phyloP scores from a whole-genome alignment of 805 yeast species.

The Yamadazyma laniorum region DNA sequence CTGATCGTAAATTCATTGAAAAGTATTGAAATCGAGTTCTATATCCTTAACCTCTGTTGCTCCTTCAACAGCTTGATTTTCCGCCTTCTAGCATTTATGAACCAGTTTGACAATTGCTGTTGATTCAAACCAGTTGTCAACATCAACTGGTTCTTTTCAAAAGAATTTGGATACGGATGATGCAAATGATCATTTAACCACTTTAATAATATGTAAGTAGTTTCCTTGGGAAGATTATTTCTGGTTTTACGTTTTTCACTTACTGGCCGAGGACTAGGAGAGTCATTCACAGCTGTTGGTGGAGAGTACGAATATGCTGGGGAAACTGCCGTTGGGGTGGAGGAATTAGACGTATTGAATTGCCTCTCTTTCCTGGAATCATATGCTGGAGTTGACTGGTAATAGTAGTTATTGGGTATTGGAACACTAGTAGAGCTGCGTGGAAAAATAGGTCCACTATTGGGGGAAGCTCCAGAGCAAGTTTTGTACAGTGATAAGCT shows the following conservation, averaged over 20 bases:
- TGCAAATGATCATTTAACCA: constrained; percentile 76
- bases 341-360: neutral
- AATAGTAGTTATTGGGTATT: neutral
- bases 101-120: constrained; percentile 84
- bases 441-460: neutral
- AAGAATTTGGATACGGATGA: constrained; percentile 82
- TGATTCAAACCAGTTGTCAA: constrained; percentile 72
- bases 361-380: too few relatives aligned
- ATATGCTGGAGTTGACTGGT: neutral
- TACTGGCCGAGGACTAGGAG: neutral
- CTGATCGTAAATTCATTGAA: too few relatives aligned
- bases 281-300: too few relatives aligned
- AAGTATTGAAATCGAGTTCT: too few relatives aligned
- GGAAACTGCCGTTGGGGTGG: neutral
- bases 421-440: too few relatives aligned
- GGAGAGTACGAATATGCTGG: neutral
- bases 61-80: constrained; percentile 55
- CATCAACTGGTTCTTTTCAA: constrained; percentile 69
- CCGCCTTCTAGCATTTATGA: constrained; percentile 81
- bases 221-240: constrained; percentile 75
- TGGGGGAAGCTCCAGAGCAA: neutral
- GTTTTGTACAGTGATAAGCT: neutral
- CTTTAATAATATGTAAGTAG: constrained; percentile 65
- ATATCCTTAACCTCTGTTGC: constrained; percentile 20
- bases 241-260: constrained; percentile 42